Evolutionary conservation across 768 basidiomycete genomes (phyloP), one percentile per base, ranked within the genome.

Genomic region (Amanita jacksonii): DNA sequence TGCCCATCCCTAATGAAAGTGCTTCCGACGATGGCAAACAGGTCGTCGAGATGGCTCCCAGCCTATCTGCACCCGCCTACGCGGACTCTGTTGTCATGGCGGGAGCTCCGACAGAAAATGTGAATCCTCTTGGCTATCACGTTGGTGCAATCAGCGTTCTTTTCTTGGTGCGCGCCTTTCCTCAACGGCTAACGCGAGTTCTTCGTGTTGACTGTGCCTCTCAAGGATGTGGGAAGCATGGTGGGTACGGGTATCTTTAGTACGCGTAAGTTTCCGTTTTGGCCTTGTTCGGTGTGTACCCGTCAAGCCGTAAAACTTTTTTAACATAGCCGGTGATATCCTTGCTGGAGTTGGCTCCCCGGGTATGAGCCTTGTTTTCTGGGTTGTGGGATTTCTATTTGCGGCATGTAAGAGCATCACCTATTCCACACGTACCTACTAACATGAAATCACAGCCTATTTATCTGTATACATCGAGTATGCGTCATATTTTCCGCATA

Each of bases 401-500:
- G 61, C 64, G 38, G 64, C 54, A 45, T 60, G 66, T 65, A 37
- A 38, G n/a, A n/a, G 53, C n/a, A n/a, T n/a, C n/a, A n/a, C n/a
- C n/a, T n/a, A n/a, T n/a, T n/a, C n/a, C n/a, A n/a, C n/a, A n/a
- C n/a, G n/a, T n/a, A n/a, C n/a, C 30, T 8, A 38, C 38, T 47
- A 2, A 35, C 45, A 4, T 47, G 22, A n/a, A n/a, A n/a, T n/a
- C n/a, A 37, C 45, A 62, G 62, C 65, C 10, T 59, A 54, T 13
- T 55, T 66, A 15, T 51, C 62, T 13, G 59, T 67, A 16, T 73
- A 65, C 48, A 58, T 68, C 10, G 72, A 74, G 52, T 66, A 67
- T 24, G 64, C 67, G 1, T 61, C 66, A 27, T 68, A 69, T 54
- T 73, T 72, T 50, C 73, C 73, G 9, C 60, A 67, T 41, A 62